A percentile compares a stretch with the other conserved stretches of the same genome.
Evolutionary conservation across 495 filamentous ascomycete species (phyloP).

Genomic region (Podospora pseudopauciseta): DNA sequence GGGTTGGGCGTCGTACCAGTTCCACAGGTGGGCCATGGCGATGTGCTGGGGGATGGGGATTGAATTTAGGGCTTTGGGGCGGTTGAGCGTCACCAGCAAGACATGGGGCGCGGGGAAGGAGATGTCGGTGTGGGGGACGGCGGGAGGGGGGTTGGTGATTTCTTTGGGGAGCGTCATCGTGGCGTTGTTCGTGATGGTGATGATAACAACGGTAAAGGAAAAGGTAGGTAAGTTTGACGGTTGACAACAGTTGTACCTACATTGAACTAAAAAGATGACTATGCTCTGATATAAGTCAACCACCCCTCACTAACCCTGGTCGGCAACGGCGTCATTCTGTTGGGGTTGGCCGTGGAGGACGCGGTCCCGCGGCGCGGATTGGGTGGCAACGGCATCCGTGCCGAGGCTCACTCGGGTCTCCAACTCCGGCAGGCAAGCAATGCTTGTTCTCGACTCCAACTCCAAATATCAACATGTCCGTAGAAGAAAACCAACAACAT

Average conservation of each 20-base stretch:
- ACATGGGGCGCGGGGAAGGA: constrained; percentile 55
- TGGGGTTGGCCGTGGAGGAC: constrained; percentile 9
- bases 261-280: not conserved
- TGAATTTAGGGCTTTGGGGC: constrained; percentile 56
- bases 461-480: not conserved
- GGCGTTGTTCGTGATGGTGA: not conserved
- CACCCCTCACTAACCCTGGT: not conserved
- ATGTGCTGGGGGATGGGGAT: constrained; percentile 49
- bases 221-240: not conserved
- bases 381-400: constrained; percentile 1
- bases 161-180: constrained; percentile 1
- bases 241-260: not conserved
- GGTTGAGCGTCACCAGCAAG: constrained; percentile 61
- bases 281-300: not conserved
- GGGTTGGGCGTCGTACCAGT: constrained; percentile 58
- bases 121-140: constrained; percentile 38
- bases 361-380: constrained; percentile 2
- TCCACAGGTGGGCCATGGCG: constrained; percentile 50
- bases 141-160: constrained; percentile 2
- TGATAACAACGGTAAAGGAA: not conserved
- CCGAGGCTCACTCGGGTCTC: constrained; percentile 18
- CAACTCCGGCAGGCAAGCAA: constrained; percentile 7
- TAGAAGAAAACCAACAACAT: not conserved
- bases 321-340: constrained; percentile 8
- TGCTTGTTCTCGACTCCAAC: not conserved